phyloP scores from a whole-genome alignment of 2,329 filamentous ascomycete genomes.

The Arthrobotrys conoides region DNA sequence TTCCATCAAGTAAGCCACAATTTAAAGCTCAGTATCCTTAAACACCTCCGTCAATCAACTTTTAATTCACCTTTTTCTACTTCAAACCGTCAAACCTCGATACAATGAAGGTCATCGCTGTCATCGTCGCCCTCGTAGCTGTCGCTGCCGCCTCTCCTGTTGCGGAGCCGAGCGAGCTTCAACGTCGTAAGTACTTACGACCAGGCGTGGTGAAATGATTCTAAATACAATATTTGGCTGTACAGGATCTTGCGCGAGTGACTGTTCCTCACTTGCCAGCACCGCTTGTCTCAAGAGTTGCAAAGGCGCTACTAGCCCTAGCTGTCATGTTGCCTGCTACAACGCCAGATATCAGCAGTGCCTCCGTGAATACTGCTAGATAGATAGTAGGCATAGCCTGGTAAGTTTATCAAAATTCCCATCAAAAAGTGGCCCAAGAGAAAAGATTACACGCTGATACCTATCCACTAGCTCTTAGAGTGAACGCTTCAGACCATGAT shows the following conservation, averaged over 20 bases:
- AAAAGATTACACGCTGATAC: no score
- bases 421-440: neutral
- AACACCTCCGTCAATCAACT: neutral
- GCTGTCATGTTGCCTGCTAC: constrained; percentile 26
- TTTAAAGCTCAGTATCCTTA: neutral
- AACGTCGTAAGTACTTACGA: constrained; percentile 24
- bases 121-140: constrained; percentile 7
- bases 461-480: no score
- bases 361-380: constrained; percentile 23
- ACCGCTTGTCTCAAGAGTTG: constrained; percentile 8
- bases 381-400: neutral
- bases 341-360: constrained; percentile 13
- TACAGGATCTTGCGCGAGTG: constrained; percentile 18
- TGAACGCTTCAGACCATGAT: no score
- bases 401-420: neutral
- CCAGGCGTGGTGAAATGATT: no score
- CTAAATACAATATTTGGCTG: neutral
- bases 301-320: constrained; percentile 24
- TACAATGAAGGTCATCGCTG: constrained; percentile 15
- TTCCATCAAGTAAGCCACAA: neutral
- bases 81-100: neutral
- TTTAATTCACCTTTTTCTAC: neutral
- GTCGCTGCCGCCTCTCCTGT: constrained; percentile 24
- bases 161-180: constrained; percentile 8
- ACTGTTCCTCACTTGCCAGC: constrained; percentile 8